Conservation (phyloP, 331 rosid species). For the Prunus yedoensis region DNA sequence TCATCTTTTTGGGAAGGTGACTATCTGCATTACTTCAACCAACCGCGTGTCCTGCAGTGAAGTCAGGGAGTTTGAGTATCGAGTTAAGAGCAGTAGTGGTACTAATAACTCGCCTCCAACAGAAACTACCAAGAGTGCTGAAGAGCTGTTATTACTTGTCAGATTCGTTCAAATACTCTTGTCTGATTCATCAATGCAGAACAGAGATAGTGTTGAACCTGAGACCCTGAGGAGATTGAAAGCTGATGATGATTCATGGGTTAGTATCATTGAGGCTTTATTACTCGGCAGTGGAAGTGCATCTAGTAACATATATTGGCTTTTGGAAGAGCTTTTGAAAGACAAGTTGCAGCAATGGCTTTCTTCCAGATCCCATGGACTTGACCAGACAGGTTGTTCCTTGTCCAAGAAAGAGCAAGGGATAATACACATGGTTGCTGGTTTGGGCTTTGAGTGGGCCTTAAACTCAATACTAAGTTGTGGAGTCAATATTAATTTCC, state of each 20-base stretch:
- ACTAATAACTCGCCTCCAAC: conserved; percentile 42
- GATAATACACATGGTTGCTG: conserved; percentile 85
- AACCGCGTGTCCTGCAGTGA: conserved; percentile 89
- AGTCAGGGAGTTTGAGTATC: conserved; percentile 80
- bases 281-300: conserved; percentile 65
- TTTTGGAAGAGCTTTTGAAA: conserved; percentile 84
- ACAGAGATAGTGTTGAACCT: conserved; percentile 35
- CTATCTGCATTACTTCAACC: conserved; percentile 77
- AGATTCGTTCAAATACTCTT: conserved; percentile 72
- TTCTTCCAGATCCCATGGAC: conserved; percentile 47
- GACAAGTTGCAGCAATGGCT: conserved; percentile 78
- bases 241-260: conserved; percentile 67
- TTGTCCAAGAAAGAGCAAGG: conserved; percentile 95
- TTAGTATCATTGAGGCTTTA: conserved; percentile 58
- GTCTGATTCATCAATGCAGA: conserved; percentile 42
- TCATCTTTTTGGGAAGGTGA: conserved; percentile 63
- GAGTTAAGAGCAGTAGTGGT: conserved; percentile 38
- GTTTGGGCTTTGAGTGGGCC: conserved; percentile 94
- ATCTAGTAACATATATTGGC: conserved; percentile 65
- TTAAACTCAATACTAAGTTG: conserved; percentile 67
- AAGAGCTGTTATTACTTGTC: conserved; percentile 83
- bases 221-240: conserved; percentile 36
- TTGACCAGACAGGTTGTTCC: conserved; percentile 50
- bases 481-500: conserved; percentile 84
- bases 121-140: conserved; percentile 57